These are phyloP conservation scores for Trametes villosa DNA, from an alignment of 768 basidiomycete species.

Conservation along the genomic window DNA sequence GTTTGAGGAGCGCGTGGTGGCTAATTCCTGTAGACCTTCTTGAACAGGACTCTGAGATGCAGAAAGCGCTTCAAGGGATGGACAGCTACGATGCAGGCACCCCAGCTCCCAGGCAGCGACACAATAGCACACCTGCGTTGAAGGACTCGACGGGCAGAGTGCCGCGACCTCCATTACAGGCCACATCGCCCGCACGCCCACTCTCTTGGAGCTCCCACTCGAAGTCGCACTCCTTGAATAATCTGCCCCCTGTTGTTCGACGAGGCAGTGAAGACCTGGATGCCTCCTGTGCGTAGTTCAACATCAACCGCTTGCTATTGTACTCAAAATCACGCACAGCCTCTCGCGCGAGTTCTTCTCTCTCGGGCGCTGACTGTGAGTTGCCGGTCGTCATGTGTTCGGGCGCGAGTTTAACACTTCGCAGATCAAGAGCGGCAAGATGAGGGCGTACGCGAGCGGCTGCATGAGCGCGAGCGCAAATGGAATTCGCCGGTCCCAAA, in stretches of 20 bases:
- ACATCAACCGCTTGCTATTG: not conserved
- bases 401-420: not conserved
- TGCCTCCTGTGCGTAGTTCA: slow-evolving; percentile 22
- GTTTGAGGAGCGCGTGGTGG: slow-evolving; percentile 4
- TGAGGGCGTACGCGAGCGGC: slow-evolving; percentile 36
- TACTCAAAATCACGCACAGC: slow-evolving; percentile 27
- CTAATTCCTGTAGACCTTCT: slow-evolving; percentile 54
- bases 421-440: slow-evolving; percentile 35
- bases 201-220: slow-evolving; percentile 31
- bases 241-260: slow-evolving; percentile 23
- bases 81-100: slow-evolving; percentile 54
- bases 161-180: slow-evolving; percentile 14
- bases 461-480: slow-evolving; percentile 50
- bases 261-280: slow-evolving; percentile 28
- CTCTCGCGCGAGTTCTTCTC: slow-evolving; percentile 34
- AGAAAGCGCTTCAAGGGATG: slow-evolving; percentile 58
- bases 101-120: slow-evolving; percentile 7
- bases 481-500: slow-evolving; percentile 44
- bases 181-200: slow-evolving; percentile 19
- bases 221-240: slow-evolving; percentile 30
- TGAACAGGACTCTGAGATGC: slow-evolving; percentile 76
- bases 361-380: slow-evolving; percentile 35
- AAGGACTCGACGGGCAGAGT: slow-evolving; percentile 3
- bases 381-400: not conserved
- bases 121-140: slow-evolving; percentile 12